Evolutionary conservation across 1,139 yeast species (phyloP), one percentile per base, ranked within the genome.

Genomic region (Tardiomyces blankii): DNA sequence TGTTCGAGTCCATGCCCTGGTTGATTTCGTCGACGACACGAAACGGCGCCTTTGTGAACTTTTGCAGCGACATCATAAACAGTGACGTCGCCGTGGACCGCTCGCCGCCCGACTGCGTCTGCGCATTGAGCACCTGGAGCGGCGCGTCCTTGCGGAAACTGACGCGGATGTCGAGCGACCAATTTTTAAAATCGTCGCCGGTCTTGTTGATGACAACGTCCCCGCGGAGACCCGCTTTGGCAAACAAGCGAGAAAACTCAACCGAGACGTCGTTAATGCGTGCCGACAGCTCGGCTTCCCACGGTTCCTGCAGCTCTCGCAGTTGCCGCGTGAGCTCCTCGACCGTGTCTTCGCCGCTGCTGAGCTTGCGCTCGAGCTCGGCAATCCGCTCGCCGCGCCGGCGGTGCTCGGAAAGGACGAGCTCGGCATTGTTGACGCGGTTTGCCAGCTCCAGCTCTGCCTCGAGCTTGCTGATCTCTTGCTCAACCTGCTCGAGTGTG

Each of bases 1-100:
- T 91, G 50, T 77, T 77, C 8, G 95, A 87, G 65, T 93, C 99
- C 97, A 93, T 89, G 53, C 98, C 99, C 67, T 93, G 99, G 63
- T 93, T 93, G 53, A 93, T 93, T 68, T 93, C 99, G 64, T 93
- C 99, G 6, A 93, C 96, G 2, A 91, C 91, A 57, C 97, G 72
- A 60, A 93, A 87, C 9, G 98, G 98, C 0, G 96, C 88, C 39
- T 75, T 75, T 0, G 96, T 82, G 48, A 86, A 71, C n/a, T 89
- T 91, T 66, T 93, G 99, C 50, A 93, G 67, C 1, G 97, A 82
- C 74, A 93, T 85, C 56, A 93, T 75, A 60, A 84, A 93, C 49
- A 88, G 77, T 8, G 91, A 89, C 0, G 98, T 93, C 0, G 96
- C 82, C 0, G 91, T 96, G 0, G 98, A 95, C 56, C 96, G 76